These are phyloP conservation scores for Zygoascus biomembranicola DNA, from an alignment of 805 yeast genomes.

Conservation along the genomic window DNA sequence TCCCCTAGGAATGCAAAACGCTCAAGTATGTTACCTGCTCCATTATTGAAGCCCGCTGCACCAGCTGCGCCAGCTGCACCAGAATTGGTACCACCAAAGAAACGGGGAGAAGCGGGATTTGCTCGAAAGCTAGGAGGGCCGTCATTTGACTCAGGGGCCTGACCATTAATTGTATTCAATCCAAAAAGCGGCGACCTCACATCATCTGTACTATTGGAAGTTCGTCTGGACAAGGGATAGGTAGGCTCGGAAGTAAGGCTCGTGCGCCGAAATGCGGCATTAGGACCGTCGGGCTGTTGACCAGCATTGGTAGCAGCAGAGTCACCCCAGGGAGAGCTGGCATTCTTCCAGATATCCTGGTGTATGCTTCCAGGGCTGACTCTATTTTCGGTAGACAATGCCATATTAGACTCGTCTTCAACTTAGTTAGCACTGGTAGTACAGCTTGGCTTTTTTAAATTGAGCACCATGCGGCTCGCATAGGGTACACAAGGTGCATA, in stretches of 20 bases:
- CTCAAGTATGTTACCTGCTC: slow-evolving; percentile 5
- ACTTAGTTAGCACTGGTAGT: no score
- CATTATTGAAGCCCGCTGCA: slow-evolving; percentile 2
- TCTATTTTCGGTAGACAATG: neutral
- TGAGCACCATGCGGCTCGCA: no score
- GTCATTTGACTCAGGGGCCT: neutral
- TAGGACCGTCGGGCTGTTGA: neutral
- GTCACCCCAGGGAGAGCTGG: neutral
- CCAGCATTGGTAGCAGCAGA: neutral
- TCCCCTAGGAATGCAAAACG: slow-evolving; percentile 22
- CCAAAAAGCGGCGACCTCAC: neutral
- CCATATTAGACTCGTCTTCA: no score
- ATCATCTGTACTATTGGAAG: neutral
- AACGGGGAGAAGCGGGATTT: neutral
- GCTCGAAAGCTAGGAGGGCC: neutral
- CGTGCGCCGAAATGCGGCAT: neutral
- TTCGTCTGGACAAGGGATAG: neutral
- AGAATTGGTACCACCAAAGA: neutral
- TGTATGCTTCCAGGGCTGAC: neutral
- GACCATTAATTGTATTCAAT: neutral
- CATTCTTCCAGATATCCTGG: slow-evolving; percentile 3
- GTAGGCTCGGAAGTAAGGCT: neutral
- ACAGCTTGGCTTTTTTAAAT: no score
- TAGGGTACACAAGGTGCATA: neutral
- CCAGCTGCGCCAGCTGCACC: neutral